Evolutionary conservation across 2,329 filamentous ascomycete species (phyloP).

Genomic region (Phyllosticta citriasiana): DNA sequence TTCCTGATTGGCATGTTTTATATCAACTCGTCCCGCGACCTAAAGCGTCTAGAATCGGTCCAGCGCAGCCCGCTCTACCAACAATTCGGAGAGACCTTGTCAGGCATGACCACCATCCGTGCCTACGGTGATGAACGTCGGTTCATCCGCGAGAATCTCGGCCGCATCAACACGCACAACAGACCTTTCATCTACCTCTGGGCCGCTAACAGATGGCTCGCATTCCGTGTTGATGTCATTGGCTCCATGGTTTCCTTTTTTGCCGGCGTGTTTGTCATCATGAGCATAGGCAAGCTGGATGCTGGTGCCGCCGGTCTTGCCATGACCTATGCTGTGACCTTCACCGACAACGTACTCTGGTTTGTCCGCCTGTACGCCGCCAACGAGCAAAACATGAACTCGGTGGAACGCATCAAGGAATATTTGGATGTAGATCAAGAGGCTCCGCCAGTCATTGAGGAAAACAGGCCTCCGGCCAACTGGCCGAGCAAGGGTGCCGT

Average conservation of each 20-base stretch:
- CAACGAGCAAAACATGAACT: slow-evolving; percentile 99
- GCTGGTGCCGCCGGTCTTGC: slow-evolving; percentile 88
- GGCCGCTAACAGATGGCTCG: slow-evolving; percentile 94
- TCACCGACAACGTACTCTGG: slow-evolving; percentile 95
- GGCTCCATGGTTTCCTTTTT: slow-evolving; percentile 91
- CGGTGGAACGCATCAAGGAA: slow-evolving; percentile 93
- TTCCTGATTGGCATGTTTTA: slow-evolving; percentile 79
- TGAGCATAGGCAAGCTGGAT: slow-evolving; percentile 74
- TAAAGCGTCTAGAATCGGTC: slow-evolving; percentile 90
- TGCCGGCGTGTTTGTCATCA: slow-evolving; percentile 80
- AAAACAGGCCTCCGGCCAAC: slow-evolving; percentile 63
- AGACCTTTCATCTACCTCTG: slow-evolving; percentile 93
- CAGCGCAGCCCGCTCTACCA: slow-evolving; percentile 93
- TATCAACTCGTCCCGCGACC: slow-evolving; percentile 80
- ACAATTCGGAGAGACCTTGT: slow-evolving; percentile 92
- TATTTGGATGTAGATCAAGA: slow-evolving; percentile 96
- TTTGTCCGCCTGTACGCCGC: slow-evolving; percentile 85
- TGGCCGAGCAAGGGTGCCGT: slow-evolving; percentile 84
- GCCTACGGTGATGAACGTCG: slow-evolving; percentile 90
- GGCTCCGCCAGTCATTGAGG: slow-evolving; percentile 64
- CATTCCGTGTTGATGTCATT: slow-evolving; percentile 81
- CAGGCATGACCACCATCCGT: slow-evolving; percentile 90
- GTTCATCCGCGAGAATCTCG: slow-evolving; percentile 85
- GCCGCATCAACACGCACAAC: slow-evolving; percentile 79
- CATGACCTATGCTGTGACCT: slow-evolving; percentile 89